These are phyloP conservation scores for Mycena floridula DNA, from an alignment of 768 basidiomycete species.

Conservation along the genomic window DNA sequence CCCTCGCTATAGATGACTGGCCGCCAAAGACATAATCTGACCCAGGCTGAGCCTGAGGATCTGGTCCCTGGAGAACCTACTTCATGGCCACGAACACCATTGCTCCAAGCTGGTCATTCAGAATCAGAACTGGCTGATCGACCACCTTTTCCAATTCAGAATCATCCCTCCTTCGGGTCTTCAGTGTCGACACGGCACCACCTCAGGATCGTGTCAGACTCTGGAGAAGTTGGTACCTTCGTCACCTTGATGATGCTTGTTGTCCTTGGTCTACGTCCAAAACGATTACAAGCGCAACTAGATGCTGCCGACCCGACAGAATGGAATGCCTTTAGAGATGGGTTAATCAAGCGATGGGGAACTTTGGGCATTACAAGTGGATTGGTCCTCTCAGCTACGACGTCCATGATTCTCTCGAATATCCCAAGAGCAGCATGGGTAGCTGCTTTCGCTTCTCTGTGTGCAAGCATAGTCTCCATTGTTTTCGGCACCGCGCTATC, in stretches of 20 bases:
- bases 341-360: slow-evolving; percentile 9
- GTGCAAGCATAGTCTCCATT: slow-evolving; percentile 7
- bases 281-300: slow-evolving; percentile 5
- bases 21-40: background rate
- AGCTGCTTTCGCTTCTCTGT: slow-evolving; percentile 7
- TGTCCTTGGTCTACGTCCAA: slow-evolving; percentile 7
- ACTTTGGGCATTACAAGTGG: slow-evolving; percentile 10
- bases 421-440: slow-evolving; percentile 6
- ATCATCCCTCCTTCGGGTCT: too few species aligned
- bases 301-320: slow-evolving; percentile 4
- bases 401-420: slow-evolving; percentile 8
- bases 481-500: slow-evolving; percentile 9
- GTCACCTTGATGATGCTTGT: slow-evolving; percentile 7
- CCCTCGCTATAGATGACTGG: background rate
- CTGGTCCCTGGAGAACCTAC: background rate
- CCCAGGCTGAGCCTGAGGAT: background rate
- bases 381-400: slow-evolving; percentile 8
- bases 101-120: background rate
- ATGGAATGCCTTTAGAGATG: slow-evolving; percentile 8
- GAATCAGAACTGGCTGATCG: background rate
- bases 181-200: too few species aligned
- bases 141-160: too few species aligned
- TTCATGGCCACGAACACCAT: background rate
- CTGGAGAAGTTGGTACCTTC: background rate
- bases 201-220: background rate